These are phyloP conservation scores for Asterionellopsis glacialis DNA, from an alignment of 108 stramenopile species.

Conservation along the genomic window DNA sequence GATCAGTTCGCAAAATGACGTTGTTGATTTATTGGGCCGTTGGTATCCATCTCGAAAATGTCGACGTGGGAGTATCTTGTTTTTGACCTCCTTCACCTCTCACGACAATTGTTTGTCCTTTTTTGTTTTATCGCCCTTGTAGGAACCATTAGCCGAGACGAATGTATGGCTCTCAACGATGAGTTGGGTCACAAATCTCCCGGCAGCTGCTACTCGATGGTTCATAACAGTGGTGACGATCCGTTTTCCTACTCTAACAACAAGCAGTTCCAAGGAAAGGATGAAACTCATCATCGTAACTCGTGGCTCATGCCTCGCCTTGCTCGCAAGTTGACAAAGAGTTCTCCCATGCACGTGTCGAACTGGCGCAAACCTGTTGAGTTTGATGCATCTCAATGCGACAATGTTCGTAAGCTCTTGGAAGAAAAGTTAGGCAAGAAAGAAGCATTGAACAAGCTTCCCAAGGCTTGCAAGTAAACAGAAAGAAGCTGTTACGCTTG, in stretches of 20 bases:
- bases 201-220: constrained; percentile 27
- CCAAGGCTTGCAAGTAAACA: constrained; percentile 28
- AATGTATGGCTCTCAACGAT: constrained; percentile 29
- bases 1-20: no score
- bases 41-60: no score
- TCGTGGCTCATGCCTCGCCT: constrained; percentile 44
- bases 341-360: constrained; percentile 25
- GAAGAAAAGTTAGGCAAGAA: constrained; percentile 23
- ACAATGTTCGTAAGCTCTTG: constrained; percentile 20
- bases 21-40: no score
- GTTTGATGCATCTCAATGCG: constrained; percentile 23
- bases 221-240: constrained; percentile 28
- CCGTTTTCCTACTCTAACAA: constrained; percentile 12
- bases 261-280: constrained; percentile 16
- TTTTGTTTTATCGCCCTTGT: no score
- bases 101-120: no score
- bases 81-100: no score
- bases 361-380: constrained; percentile 30
- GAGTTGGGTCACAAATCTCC: constrained; percentile 32
- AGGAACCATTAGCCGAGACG: constrained; percentile 18
- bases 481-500: not conserved
- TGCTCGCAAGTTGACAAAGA: constrained; percentile 34
- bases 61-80: no score
- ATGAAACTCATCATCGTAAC: constrained; percentile 23
- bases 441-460: constrained; percentile 30